Evolutionary conservation across 345 rosid genomes (phyloP), one percentile per base, ranked within the genome.

Genomic region (Murraya paniculata): DNA sequence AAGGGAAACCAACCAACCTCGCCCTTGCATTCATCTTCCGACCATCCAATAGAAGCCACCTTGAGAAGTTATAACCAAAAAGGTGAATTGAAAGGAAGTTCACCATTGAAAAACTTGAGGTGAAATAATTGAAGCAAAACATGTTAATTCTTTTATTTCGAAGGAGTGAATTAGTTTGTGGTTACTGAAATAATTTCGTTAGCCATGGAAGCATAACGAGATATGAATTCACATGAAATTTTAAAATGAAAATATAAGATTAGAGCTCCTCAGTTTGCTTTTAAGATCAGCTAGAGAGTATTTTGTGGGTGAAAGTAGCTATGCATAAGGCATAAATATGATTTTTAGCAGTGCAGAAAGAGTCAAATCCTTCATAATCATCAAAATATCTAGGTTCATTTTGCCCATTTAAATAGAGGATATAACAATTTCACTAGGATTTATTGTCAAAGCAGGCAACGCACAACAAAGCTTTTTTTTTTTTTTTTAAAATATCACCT

Each of bases 31-130:
- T 95, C 96, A 71, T 98, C 98, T 86, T 93, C 97, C 0, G 99
- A 92, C 99, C 99, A 95, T 71, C 99, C 99, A 24, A 86, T 90
- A 1, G 93, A 83, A 78, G 91, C 92, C 76, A 95, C 98, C 99
- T 91, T 28, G 48, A 21, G 28, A 70, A 21, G 64, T 68, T 16
- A 16, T n/a, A 72, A 48, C 24, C 56, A 57, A 74, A 70, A 68
- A 14, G 41, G 69, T 27, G 22, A 73, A 11, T 6, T 39, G 2
- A 68, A 30, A 9, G 2, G 11, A 55, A 61, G 31, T 68, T 19
- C 5, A 48, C 11, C 22, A 22, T 19, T 8, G 9, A 68, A 58
- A 56, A 5, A 9, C 9, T 73, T 30, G 6, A 24, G 35, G 8
- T 27, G 24, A 69, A 28, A 48, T 70, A 70, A 64, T 18, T 31